Evolutionary conservation across 805 yeast species (phyloP), one percentile per base, ranked within the genome.

Genomic region (Ogataea wickerhamii): DNA sequence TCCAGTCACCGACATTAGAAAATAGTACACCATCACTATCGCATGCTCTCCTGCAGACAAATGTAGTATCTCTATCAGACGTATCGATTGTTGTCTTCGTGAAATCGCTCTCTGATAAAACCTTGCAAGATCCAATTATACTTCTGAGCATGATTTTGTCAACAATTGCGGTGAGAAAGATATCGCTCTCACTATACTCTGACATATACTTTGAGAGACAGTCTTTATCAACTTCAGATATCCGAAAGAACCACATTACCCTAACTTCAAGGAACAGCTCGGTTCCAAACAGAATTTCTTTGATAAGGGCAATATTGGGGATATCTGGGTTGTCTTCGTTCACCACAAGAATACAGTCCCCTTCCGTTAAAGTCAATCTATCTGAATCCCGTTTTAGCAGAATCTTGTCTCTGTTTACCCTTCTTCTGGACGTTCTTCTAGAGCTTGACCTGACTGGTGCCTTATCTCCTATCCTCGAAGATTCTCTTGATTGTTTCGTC

Each of bases 121-220:
- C 73, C 6, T 54, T 63, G 6, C 75, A 79, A 27, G 64, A 60
- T 5, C 56, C 66, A 2, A 73, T 44, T 18, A 80, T 64, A 32
- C 75, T 67, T 2, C 43, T 45, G 2, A 78, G 56, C 33, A 58
- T 50, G 12, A 81, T 55, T 25, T 69, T 69, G 3, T 68, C 71
- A 14, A 65, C 37, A 23, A 71, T 70, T 3, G 83, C 69, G 0
- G 85, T 74, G 18, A 82, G 49, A 45, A 75, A 76, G 5, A 81
- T 38, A 54, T 81, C 87, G 48, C 70, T 68, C 1, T 47, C 43
- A 24, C 51, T 43, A 20, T 51, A 49, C 6, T 51, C 55, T 1
- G 58, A 34, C 3, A 47, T 44, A 6, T 59, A 46, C 13, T 34
- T 41, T 8, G 66, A 61, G 18, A 63, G 58, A 4, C 48, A 39